Conservation (phyloP, 148 eudicot genomes). For the Vaccinium myrtillus region DNA sequence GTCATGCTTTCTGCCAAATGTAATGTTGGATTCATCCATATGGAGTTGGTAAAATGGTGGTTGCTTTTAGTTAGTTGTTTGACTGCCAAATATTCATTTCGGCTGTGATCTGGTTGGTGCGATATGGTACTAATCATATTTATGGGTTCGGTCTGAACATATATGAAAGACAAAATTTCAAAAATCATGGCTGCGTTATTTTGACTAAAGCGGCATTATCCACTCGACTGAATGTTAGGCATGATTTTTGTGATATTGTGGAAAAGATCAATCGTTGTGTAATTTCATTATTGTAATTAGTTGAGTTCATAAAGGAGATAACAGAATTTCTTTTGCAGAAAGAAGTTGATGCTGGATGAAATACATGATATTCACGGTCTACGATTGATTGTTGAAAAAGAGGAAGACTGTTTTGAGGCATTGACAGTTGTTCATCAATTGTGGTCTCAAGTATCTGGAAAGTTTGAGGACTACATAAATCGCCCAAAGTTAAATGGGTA, state of each 20-base stretch:
- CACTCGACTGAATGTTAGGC: not conserved
- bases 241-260: not conserved
- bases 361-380: conserved; percentile 91
- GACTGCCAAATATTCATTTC: not conserved
- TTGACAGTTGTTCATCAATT: conserved; percentile 63
- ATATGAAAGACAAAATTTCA: not conserved
- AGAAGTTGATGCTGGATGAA: conserved; percentile 74
- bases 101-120: not conserved
- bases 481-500: conserved; percentile 92
- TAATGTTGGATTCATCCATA: not conserved
- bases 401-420: conserved; percentile 85
- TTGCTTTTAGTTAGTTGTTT: conserved; percentile 6
- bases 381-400: conserved; percentile 82
- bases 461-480: conserved; percentile 79
- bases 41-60: not conserved
- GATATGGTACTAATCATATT: not conserved
- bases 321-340: conserved; percentile 42
- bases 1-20: not conserved
- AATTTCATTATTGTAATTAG: not conserved
- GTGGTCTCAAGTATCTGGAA: conserved; percentile 89
- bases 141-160: not conserved
- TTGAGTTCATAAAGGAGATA: not conserved
- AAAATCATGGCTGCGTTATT: not conserved
- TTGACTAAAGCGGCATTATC: not conserved
- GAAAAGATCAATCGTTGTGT: not conserved